Evolutionary conservation across 768 basidiomycete genomes (phyloP).

Genomic region (Cystofilobasidium capitatum): DNA sequence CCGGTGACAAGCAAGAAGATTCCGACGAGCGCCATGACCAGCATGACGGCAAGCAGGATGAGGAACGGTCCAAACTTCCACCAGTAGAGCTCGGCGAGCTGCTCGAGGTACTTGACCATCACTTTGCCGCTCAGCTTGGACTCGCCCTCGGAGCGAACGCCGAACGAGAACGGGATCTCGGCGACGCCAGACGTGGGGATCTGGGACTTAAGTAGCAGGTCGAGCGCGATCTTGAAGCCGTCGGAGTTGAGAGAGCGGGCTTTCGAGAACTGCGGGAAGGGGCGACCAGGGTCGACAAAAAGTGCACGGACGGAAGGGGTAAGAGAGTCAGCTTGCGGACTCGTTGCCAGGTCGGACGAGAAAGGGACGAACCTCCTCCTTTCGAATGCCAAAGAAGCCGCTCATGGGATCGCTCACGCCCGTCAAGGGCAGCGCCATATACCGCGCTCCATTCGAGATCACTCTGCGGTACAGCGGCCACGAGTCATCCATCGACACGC

Average conservation of each 20-base stretch:
- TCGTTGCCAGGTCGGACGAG: too few species aligned
- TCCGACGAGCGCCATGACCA: conserved; percentile 3
- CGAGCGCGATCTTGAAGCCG: conserved; percentile 36
- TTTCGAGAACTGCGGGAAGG: conserved; percentile 27
- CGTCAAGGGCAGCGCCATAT: conserved; percentile 33
- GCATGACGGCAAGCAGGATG: conserved; percentile 24
- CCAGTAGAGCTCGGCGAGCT: conserved; percentile 32
- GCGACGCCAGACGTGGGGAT: conserved; percentile 16
- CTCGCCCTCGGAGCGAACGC: conserved; percentile 29
- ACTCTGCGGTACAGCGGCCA: conserved; percentile 34
- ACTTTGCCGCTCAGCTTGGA: conserved; percentile 34
- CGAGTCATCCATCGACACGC: conserved; percentile 32
- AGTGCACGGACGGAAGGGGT: background rate
- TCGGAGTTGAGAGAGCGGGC: conserved; percentile 32
- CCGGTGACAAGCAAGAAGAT: background rate
- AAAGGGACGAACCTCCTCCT: conserved; percentile 31
- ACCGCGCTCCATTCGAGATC: conserved; percentile 33
- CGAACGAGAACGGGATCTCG: conserved; percentile 33
- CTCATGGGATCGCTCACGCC: conserved; percentile 35
- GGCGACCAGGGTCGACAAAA: background rate
- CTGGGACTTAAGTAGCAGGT: conserved; percentile 34
- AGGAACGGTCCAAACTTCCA: conserved; percentile 29
- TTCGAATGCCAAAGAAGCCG: conserved; percentile 34
- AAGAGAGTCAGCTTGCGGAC: too few species aligned
- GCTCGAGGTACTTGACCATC: conserved; percentile 35